Conservation (phyloP, 805 yeast genomes). For the Yamadazyma tumulicola region DNA sequence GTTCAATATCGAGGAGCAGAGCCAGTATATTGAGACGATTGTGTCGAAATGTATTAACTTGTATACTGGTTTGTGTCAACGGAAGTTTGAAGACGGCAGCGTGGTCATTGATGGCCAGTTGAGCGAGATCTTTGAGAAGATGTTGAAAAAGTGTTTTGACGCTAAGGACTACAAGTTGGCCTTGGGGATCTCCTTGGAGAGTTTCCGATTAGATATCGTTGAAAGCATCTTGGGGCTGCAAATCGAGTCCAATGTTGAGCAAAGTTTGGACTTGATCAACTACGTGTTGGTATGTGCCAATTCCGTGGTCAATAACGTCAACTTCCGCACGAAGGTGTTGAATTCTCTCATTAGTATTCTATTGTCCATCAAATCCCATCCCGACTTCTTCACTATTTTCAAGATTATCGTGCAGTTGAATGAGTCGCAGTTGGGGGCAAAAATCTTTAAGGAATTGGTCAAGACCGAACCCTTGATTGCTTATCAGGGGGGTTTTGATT, state of each 20-base stretch:
- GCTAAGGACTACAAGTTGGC: slow-evolving; percentile 76
- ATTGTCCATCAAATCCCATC: slow-evolving; percentile 47
- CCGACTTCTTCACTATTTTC: slow-evolving; percentile 80
- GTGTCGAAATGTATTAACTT: slow-evolving; percentile 88
- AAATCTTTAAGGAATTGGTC: slow-evolving; percentile 62
- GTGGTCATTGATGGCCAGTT: slow-evolving; percentile 57
- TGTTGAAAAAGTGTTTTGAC: slow-evolving; percentile 76
- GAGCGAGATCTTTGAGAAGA: slow-evolving; percentile 70
- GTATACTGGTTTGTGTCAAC: slow-evolving; percentile 66
- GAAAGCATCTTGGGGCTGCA: slow-evolving; percentile 49
- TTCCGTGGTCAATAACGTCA: slow-evolving; percentile 58
- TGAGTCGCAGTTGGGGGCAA: slow-evolving; percentile 66
- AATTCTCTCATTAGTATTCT: slow-evolving; percentile 59
- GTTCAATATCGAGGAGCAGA: slow-evolving; percentile 68
- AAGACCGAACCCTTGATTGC: slow-evolving; percentile 58
- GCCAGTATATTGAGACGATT: slow-evolving; percentile 91
- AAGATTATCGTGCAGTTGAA: slow-evolving; percentile 87
- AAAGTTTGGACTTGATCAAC: slow-evolving; percentile 53
- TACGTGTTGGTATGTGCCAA: slow-evolving; percentile 76
- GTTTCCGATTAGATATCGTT: slow-evolving; percentile 80
- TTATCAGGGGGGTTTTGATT: slow-evolving; percentile 92
- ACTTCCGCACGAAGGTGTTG: slow-evolving; percentile 65
- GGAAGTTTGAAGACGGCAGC: slow-evolving; percentile 23
- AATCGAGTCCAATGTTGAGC: slow-evolving; percentile 45
- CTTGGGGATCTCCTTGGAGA: slow-evolving; percentile 86